Percentiles rank a stretch among this genome's conserved stretches.
Conservation (phyloP, 2,329 filamentous ascomycete genomes). For the Paracoccidioides brasiliensis region DNA sequence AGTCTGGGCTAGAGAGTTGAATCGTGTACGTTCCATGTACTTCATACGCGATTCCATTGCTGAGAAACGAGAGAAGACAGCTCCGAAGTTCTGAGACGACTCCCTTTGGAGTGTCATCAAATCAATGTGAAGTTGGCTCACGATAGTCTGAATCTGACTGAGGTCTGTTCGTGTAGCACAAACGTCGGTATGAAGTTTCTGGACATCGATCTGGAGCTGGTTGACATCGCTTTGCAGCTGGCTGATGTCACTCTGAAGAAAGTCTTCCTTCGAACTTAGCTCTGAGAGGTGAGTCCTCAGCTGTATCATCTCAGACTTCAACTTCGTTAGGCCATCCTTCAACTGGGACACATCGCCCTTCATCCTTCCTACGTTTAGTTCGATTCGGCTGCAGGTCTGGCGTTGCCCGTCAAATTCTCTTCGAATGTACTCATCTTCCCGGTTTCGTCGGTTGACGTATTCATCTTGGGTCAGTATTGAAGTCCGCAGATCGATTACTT, state of each 20-base stretch:
- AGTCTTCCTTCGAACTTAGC: slow-evolving; percentile 22
- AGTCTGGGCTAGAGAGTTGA: slow-evolving; percentile 29
- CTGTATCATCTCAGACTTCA: slow-evolving; percentile 24
- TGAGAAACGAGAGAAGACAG: slow-evolving; percentile 19
- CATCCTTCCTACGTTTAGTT: slow-evolving; percentile 19
- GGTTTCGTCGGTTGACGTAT: slow-evolving; percentile 28
- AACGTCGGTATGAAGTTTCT: slow-evolving; percentile 22
- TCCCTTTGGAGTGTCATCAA: slow-evolving; percentile 24
- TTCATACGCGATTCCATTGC: slow-evolving; percentile 23
- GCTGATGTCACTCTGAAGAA: slow-evolving; percentile 25
- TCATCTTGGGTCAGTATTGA: slow-evolving; percentile 27
- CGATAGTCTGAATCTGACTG: slow-evolving; percentile 24
- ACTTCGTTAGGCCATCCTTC: slow-evolving; percentile 24
- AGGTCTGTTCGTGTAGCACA: slow-evolving; percentile 25
- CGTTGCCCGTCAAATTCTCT: slow-evolving; percentile 27
- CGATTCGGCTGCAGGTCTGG: slow-evolving; percentile 24
- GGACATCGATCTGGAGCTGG: slow-evolving; percentile 24
- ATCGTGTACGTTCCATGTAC: slow-evolving; percentile 25
- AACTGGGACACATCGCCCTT: slow-evolving; percentile 15
- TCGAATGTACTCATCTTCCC: slow-evolving; percentile 27
- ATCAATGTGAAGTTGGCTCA: slow-evolving; percentile 26
- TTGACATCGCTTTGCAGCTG: slow-evolving; percentile 26
- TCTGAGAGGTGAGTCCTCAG: slow-evolving; percentile 23
- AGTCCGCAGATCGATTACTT: slow-evolving; percentile 25
- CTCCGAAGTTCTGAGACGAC: slow-evolving; percentile 19